Evolutionary conservation across 768 basidiomycete species (phyloP).

Genomic region (Suillus alpinus): DNA sequence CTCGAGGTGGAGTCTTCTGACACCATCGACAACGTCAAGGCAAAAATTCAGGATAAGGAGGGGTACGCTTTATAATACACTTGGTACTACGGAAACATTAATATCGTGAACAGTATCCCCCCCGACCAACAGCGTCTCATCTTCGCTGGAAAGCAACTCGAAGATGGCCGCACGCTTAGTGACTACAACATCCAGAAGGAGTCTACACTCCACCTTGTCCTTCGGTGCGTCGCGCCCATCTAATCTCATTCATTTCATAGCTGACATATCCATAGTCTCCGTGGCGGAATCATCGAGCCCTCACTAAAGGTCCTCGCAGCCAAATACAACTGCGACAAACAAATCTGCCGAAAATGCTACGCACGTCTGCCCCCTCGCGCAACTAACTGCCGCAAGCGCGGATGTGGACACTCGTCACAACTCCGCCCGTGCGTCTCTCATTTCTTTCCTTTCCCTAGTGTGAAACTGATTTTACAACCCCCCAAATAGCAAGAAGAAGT

Average conservation of each 20-base stretch:
- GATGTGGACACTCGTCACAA: conserved; percentile 87
- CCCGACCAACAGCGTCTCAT: conserved; percentile 95
- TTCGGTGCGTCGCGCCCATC: conserved; percentile 57
- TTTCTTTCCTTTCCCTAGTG: conserved; percentile 1
- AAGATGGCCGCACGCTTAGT: conserved; percentile 93
- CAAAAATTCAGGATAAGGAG: conserved; percentile 77
- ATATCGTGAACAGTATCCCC: conserved; percentile 61
- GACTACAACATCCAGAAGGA: conserved; percentile 99
- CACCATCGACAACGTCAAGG: conserved; percentile 96
- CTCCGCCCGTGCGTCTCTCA: conserved; percentile 76
- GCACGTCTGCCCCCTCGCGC: conserved; percentile 99
- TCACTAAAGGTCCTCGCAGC: conserved; percentile 95
- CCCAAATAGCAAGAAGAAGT: conserved; percentile 82
- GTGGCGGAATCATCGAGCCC: conserved; percentile 98
- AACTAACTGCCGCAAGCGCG: conserved; percentile 97
- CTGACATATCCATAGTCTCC: conserved; percentile 54
- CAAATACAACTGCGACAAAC: conserved; percentile 99
- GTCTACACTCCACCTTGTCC: conserved; percentile 95
- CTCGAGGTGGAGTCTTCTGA: conserved; percentile 97
- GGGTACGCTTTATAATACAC: conserved; percentile 48
- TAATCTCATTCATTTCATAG: neutral
- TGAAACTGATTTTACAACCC: conserved; percentile 1
- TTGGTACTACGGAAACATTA: conserved; percentile 41
- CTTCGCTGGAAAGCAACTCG: conserved; percentile 97
- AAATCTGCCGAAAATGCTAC: conserved; percentile 99